Evolutionary conservation across 2,329 filamentous ascomycete genomes (phyloP).

Genomic region (Stagonosporopsis rhizophila): DNA sequence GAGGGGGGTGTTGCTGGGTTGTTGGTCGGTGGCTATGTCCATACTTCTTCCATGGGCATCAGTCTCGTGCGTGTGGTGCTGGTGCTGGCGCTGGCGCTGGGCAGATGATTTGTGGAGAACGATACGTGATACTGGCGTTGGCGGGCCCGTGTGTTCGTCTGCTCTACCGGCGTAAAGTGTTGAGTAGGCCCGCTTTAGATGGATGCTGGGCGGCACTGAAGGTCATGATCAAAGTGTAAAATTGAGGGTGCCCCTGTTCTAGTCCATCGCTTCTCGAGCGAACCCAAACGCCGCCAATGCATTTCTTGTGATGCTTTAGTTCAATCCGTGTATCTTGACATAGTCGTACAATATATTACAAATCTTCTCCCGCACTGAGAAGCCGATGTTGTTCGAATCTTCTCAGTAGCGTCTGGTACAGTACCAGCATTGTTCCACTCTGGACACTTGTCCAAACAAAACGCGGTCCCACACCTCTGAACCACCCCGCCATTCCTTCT

Average conservation of each 20-base stretch:
- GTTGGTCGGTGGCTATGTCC: not conserved
- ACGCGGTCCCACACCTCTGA: conserved; percentile 90
- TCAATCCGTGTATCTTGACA: conserved; percentile 13
- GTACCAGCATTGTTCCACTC: conserved; percentile 93
- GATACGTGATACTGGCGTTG: too few relatives aligned
- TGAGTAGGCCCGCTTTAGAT: too few relatives aligned
- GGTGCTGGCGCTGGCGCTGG: too few relatives aligned
- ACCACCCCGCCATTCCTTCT: conserved; percentile 89
- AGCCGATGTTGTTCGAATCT: conserved; percentile 69
- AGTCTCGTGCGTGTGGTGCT: too few relatives aligned
- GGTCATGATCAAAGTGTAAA: not conserved
- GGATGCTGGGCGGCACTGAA: not conserved
- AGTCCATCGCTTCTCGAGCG: conserved; percentile 20
- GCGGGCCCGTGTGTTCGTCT: not conserved
- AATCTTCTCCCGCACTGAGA: conserved; percentile 28
- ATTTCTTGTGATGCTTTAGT: conserved; percentile 15
- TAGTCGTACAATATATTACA: conserved; percentile 30
- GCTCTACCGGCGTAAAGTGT: not conserved
- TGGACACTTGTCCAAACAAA: conserved; percentile 98
- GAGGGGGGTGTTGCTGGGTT: not conserved
- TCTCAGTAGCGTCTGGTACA: conserved; percentile 88
- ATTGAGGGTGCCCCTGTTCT: conserved; percentile 9
- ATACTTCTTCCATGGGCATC: too few relatives aligned
- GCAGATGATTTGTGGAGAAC: too few relatives aligned
- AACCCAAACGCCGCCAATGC: conserved; percentile 29